Percentiles rank a stretch among this genome's conserved stretches.
Conservation (phyloP, 2,329 filamentous ascomycete species). For the Periconia macrospinosa region DNA sequence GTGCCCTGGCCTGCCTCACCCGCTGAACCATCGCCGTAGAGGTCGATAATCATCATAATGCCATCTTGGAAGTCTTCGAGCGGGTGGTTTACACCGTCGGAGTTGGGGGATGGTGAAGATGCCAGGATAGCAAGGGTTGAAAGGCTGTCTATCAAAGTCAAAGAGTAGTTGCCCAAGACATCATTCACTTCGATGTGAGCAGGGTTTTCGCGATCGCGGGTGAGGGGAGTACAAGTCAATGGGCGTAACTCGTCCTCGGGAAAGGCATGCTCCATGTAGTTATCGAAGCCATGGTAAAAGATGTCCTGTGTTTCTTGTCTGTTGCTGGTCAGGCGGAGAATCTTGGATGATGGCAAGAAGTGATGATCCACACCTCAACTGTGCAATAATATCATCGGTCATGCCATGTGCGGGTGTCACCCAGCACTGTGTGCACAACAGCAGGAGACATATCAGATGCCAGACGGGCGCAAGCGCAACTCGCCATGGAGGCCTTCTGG, state of each 20-base stretch:
- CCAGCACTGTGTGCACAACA: constrained; percentile 35
- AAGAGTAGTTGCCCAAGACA: constrained; percentile 92
- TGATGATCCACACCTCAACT: constrained; percentile 38
- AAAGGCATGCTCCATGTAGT: constrained; percentile 92
- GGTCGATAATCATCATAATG: constrained; percentile 70
- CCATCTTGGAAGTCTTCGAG: constrained; percentile 73
- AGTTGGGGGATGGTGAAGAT: constrained; percentile 63
- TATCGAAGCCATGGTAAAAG: constrained; percentile 96
- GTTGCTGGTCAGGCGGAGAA: not conserved
- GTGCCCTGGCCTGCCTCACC: constrained; percentile 70
- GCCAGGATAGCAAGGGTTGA: constrained; percentile 92
- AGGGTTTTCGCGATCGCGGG: constrained; percentile 78
- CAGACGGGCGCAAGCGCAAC: constrained; percentile 23
- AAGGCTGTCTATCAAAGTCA: constrained; percentile 92
- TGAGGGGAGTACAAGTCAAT: constrained; percentile 79
- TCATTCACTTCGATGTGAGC: constrained; percentile 88
- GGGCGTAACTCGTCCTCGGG: constrained; percentile 95
- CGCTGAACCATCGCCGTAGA: constrained; percentile 83
- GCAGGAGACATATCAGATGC: constrained; percentile 33
- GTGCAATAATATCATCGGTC: constrained; percentile 46
- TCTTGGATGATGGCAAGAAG: too few relatives aligned
- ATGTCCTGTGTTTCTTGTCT: constrained; percentile 63
- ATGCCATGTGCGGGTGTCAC: constrained; percentile 44
- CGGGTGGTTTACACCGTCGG: constrained; percentile 56
- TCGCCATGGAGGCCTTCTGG: constrained; percentile 31